Conservation (phyloP, 352 stramenopile species). For the Phytophthora hybrid region DNA sequence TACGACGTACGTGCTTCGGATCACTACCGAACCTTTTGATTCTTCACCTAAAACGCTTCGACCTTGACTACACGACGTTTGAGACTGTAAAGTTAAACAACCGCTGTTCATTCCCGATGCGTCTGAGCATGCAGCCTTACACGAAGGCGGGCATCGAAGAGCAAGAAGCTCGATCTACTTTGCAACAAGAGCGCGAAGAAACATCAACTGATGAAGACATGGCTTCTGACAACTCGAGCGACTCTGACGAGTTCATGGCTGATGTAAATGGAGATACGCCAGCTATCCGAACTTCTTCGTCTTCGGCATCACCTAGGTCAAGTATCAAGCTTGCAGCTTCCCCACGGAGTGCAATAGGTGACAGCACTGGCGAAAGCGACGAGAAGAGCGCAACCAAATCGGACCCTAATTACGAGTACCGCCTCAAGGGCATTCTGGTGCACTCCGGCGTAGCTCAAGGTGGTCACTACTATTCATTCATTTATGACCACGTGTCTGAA, state of each 20-base stretch:
- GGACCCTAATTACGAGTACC: conserved; percentile 97
- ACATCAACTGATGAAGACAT: conserved; percentile 61
- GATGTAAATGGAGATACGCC: conserved; percentile 48
- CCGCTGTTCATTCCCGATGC: conserved; percentile 97
- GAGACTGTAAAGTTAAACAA: conserved; percentile 99
- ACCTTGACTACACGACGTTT: conserved; percentile 99
- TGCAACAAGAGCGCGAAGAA: conserved; percentile 52
- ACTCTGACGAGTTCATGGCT: conserved; percentile 71
- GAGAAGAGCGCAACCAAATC: conserved; percentile 37
- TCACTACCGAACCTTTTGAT: conserved; percentile 97
- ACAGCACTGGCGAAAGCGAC: conserved; percentile 29
- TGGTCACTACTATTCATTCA: conserved; percentile 98
- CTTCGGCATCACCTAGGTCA: conserved; percentile 37
- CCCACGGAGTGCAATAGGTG: conserved; percentile 20
- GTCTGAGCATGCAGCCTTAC: conserved; percentile 98
- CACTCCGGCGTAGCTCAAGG: conserved; percentile 98
- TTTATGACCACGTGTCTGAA: conserved; percentile 88
- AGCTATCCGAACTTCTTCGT: conserved; percentile 26
- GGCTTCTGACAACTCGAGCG: conserved; percentile 57
- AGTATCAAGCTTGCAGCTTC: conserved; percentile 35
- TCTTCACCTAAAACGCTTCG: conserved; percentile 99
- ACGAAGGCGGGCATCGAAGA: conserved; percentile 97
- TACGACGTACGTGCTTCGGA: conserved; percentile 96
- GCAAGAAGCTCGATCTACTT: conserved; percentile 66
- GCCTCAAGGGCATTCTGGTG: conserved; percentile 97